Base-by-base conservation (phyloP, 73 alveolate genomes). In the Paramecium pentaurelia region DNA sequence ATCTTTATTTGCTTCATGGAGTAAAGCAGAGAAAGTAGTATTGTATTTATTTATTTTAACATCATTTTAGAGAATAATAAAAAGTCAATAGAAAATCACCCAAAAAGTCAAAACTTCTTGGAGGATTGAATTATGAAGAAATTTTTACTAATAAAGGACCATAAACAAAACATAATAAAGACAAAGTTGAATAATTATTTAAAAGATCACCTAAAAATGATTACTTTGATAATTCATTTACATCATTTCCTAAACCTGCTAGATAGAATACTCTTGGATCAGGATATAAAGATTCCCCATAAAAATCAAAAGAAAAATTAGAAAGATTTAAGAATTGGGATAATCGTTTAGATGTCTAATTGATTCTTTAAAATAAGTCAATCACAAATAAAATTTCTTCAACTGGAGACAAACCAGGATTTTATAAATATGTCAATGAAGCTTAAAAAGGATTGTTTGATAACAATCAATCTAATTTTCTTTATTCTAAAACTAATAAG, bases 251-350 rank as follows among this genome's bases (percentile, higher is more conserved):
- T 28, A 64, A 64, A 64, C 84, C 84, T 2, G 42, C 42, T 3
- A 64, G 49, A 73, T 37, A 73, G 18, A 34, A 34, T 37, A 73
- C 87, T 36, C 34, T 73, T 20, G 87, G 87, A 73, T 73, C 87
- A 34, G 60, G 87, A 73, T 73, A 73, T 73, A 73, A 80, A 14
- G 91, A 80, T 32, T 80, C 91, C 18, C 91, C 91, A 16, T 20
- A 36, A 75, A 75, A 75, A 75, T 30, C 88, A 36, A 30, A 38
- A 75, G 38, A 42, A 49, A 80, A 80, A 36, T 6, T 80, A 47
- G 91, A 80, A 9, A 42, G 91, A 80, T 80, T 44, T 32, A 80
- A 80, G 25, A 80, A 42, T 47, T 80, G 91, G 91, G 91, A 80
- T 14, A 27, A 34, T 25, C 34, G 44, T 10, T 14, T 80, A 45